These are phyloP conservation scores for Fusarium mangiferae DNA, from an alignment of 2,329 filamentous ascomycete species.

Conservation along the genomic window DNA sequence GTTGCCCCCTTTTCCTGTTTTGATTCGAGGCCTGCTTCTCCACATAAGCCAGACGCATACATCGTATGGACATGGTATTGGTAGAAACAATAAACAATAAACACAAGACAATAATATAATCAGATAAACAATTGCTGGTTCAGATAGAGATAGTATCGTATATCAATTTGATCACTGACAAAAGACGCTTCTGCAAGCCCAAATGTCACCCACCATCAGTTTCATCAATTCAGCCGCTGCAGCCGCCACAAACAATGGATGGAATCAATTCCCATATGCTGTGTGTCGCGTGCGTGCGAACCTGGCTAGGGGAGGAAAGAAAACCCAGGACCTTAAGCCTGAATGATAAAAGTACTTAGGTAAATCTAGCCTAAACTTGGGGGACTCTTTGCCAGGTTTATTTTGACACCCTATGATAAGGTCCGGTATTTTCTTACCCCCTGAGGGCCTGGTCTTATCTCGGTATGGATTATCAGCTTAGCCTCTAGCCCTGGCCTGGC, in stretches of 20 bases:
- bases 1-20: conserved; percentile 21
- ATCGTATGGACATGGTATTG: conserved; percentile 5
- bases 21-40: conserved; percentile 15
- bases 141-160: background rate
- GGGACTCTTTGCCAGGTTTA: no score
- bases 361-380: no score
- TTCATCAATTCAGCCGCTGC: conserved; percentile 17
- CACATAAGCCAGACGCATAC: conserved; percentile 7
- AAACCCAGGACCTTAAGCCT: no score
- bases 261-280: conserved; percentile 1
- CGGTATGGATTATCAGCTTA: conserved; percentile 13
- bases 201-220: background rate
- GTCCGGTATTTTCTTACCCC: no score
- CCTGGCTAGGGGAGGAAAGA: background rate
- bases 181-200: background rate
- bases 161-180: background rate
- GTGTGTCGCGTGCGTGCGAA: conserved; percentile 30
- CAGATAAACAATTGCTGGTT: background rate
- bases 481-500: background rate
- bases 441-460: background rate
- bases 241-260: conserved; percentile 14
- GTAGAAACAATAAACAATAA: background rate
- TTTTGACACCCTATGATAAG: no score
- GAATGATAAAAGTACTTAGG: no score
- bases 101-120: background rate